Conservation (phyloP, 2,329 filamentous ascomycete species). For the Fusarium sp. region DNA sequence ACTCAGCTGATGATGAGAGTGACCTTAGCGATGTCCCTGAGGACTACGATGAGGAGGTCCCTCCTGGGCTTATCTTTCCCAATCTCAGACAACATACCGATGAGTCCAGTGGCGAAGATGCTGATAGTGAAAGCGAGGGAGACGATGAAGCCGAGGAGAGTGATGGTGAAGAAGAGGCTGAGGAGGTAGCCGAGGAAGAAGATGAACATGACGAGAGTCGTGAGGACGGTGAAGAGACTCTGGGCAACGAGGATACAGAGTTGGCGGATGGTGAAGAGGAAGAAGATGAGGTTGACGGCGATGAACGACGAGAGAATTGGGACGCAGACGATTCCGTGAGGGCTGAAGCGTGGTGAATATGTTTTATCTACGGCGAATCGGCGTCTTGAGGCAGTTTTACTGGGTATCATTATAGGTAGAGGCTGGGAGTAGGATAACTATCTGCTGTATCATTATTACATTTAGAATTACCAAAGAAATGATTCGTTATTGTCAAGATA, state of each 20-base stretch:
- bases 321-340: slow-evolving; percentile 16
- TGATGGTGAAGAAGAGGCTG: slow-evolving; percentile 32
- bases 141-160: slow-evolving; percentile 45
- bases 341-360: slow-evolving; percentile 10
- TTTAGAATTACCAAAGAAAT: background rate
- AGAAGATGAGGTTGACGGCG: slow-evolving; percentile 13
- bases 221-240: slow-evolving; percentile 31
- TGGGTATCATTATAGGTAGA: background rate
- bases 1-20: slow-evolving; percentile 76
- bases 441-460: background rate
- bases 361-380: slow-evolving; percentile 15
- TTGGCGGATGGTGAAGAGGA: slow-evolving; percentile 31
- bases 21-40: slow-evolving; percentile 74
- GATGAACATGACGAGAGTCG: slow-evolving; percentile 13
- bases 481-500: background rate
- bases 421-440: background rate
- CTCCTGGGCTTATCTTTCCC: slow-evolving; percentile 65
- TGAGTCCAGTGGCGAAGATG: slow-evolving; percentile 52
- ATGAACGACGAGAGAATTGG: slow-evolving; percentile 15
- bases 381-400: slow-evolving; percentile 13
- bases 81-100: slow-evolving; percentile 53
- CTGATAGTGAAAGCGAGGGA: slow-evolving; percentile 52
- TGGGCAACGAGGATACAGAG: slow-evolving; percentile 35
- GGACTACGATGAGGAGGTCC: slow-evolving; percentile 68
- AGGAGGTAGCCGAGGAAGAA: slow-evolving; percentile 33